These are phyloP conservation scores for Scheffersomyces insectosa DNA, from an alignment of 1,139 yeast genomes.

Conservation along the genomic window DNA sequence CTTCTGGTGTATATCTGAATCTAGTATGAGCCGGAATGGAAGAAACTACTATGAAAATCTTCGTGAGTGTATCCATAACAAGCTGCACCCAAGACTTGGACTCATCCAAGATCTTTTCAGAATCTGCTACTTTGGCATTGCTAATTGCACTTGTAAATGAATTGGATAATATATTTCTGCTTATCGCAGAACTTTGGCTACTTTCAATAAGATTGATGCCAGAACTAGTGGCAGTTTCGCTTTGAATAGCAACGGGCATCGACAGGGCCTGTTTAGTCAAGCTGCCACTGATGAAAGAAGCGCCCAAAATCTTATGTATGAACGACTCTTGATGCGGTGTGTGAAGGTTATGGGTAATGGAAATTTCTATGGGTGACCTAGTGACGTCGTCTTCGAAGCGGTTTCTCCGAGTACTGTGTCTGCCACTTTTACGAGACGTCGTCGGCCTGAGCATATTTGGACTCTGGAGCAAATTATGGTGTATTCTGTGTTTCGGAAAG, in stretches of 20 bases:
- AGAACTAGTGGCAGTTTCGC: not conserved
- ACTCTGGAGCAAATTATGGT: conserved; percentile 18
- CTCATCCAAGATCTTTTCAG: not conserved
- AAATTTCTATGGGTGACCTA: conserved; percentile 10
- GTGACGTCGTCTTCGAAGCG: conserved; percentile 6
- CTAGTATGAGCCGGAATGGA: not conserved
- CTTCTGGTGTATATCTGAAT: conserved; percentile 3
- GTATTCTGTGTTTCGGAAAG: conserved; percentile 17
- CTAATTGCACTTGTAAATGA: no score
- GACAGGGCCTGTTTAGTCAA: not conserved
- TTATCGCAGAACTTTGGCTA: no score
- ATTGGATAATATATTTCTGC: no score
- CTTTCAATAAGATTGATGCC: no score
- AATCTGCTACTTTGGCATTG: not conserved
- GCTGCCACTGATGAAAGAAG: conserved; percentile 10
- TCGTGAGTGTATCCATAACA: not conserved
- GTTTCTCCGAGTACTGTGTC: conserved; percentile 7
- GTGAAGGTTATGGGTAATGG: conserved; percentile 1
- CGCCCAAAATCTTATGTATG: conserved; percentile 11
- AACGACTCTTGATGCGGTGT: conserved; percentile 6
- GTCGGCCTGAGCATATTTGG: conserved; percentile 15
- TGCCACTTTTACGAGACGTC: not conserved
- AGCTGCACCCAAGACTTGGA: not conserved
- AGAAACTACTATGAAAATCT: not conserved
- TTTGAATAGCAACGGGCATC: not conserved